Base-by-base conservation (phyloP, 2,329 filamentous ascomycete genomes). In the Neonectria faginata region DNA sequence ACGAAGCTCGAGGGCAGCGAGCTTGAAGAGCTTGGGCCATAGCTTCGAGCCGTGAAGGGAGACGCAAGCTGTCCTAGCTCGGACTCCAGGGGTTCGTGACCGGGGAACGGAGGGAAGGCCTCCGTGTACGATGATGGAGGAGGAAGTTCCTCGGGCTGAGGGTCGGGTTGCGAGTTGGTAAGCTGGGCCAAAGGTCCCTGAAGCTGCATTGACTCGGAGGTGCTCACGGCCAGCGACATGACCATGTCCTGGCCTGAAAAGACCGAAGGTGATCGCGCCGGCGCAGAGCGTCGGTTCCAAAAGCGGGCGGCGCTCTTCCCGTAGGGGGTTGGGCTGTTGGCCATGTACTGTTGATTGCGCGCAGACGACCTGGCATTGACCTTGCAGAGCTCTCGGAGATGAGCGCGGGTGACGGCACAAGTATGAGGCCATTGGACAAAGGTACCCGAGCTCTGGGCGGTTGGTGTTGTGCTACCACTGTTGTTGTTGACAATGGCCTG, bases 351-450 rank as follows among this genome's bases (percentile, higher is more conserved):
- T 65, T 79, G 76, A 62, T 77, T 81, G 62, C 80, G 82, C 29
- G 77, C 79, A 61, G 78, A 80, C 70, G 79, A 82, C 36, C 79
- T 79, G 57, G 84, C 82, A 73, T 85, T 86, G 48, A 82, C 78
- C 74, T 85, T 88, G 77, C 89, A 91, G 16, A 91, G 80, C 62
- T 90, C 87, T 56, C 89, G 82, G 2, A 91, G 80, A 63, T 90
- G 87, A 51, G 83, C 84, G 36, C 89, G 83, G 16, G 89, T 91
- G 10, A 88, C 86, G 51, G 85, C 86, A 69, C 84, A 85, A 3
- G 87, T 89, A 74, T 91, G 88, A 27, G 88, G 88, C 89, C 89
- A 91, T 68, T 86, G 80, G 41, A 87, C 83, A 63, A 84, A 90
- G 2, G 84, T 80, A 50, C 80, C 81, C 3, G 79, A 69, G 22